Evolutionary conservation across 2,329 filamentous ascomycete species (phyloP).

Genomic region (Neofusicoccum kwambonambiense): DNA sequence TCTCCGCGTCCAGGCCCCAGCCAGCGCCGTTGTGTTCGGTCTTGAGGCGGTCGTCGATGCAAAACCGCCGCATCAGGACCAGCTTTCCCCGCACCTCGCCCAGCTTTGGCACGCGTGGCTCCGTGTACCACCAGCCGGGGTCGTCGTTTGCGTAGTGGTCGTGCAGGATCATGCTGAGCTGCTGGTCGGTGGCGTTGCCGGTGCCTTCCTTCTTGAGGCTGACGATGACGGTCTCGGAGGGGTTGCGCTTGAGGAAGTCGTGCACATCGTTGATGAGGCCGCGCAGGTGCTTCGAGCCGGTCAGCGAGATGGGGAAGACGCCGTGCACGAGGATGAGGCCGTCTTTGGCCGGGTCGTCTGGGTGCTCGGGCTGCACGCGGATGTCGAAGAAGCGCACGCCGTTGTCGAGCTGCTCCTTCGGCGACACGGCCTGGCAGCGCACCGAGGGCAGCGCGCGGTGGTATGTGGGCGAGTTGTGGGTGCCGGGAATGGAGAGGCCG

Average conservation of each 20-base stretch:
- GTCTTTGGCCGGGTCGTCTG: constrained; percentile 59
- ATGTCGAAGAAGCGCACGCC: constrained; percentile 95
- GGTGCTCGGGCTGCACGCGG: constrained; percentile 67
- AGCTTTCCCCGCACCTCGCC: constrained; percentile 79
- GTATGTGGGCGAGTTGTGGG: constrained; percentile 89
- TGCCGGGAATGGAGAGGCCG: constrained; percentile 85
- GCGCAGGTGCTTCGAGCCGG: constrained; percentile 75
- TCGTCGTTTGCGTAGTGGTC: constrained; percentile 64
- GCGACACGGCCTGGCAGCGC: constrained; percentile 80
- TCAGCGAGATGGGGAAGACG: constrained; percentile 83
- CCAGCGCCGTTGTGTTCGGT: constrained; percentile 49
- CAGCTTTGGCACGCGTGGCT: constrained; percentile 72
- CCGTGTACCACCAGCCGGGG: constrained; percentile 72
- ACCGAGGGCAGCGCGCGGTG: constrained; percentile 86
- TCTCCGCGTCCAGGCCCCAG: constrained; percentile 59
- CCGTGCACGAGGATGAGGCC: constrained; percentile 82
- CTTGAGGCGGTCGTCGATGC: constrained; percentile 57
- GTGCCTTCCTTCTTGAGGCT: constrained; percentile 89
- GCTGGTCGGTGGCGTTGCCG: constrained; percentile 74
- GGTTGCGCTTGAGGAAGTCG: constrained; percentile 73
- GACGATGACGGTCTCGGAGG: constrained; percentile 79
- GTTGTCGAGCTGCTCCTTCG: constrained; percentile 77
- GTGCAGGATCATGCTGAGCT: constrained; percentile 72
- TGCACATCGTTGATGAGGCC: constrained; percentile 70
- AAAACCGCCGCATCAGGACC: constrained; percentile 80